These are phyloP conservation scores for Oryza glumipatula DNA, from an alignment of 176 grass and related monocot species.

Conservation along the genomic window DNA sequence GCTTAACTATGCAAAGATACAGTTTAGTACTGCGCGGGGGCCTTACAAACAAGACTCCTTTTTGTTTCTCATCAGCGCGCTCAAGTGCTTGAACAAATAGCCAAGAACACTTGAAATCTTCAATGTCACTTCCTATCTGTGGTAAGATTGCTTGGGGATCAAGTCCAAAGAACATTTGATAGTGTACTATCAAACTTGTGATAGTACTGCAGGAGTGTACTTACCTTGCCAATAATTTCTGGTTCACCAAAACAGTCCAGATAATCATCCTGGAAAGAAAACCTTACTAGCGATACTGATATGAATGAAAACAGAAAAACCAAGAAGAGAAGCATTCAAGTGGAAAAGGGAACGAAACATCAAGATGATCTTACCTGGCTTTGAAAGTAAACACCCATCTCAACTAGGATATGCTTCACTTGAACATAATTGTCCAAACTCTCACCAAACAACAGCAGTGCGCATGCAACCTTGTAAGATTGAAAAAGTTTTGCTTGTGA, in stretches of 20 bases:
- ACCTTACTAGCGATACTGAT: neutral
- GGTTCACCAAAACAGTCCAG: slow-evolving; percentile 88
- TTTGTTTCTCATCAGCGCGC: slow-evolving; percentile 44
- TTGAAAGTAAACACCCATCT: slow-evolving; percentile 78
- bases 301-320: slow-evolving; percentile 6
- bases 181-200: neutral
- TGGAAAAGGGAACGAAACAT: neutral
- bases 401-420: slow-evolving; percentile 63
- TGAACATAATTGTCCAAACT: slow-evolving; percentile 55
- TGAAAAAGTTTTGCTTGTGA: slow-evolving; percentile 27
- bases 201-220: neutral
- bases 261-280: slow-evolving; percentile 71
- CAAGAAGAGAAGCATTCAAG: neutral
- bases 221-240: slow-evolving; percentile 67
- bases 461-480: slow-evolving; percentile 59
- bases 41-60: slow-evolving; percentile 59
- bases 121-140: slow-evolving; percentile 77
- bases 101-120: slow-evolving; percentile 87
- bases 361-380: slow-evolving; percentile 56
- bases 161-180: neutral
- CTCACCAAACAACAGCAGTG: slow-evolving; percentile 54
- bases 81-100: slow-evolving; percentile 68
- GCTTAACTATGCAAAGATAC: neutral
- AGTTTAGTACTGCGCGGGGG: neutral
- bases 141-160: slow-evolving; percentile 10